Conservation (phyloP, 2,329 filamentous ascomycete species). For the Chalaropsis ovoidea region DNA sequence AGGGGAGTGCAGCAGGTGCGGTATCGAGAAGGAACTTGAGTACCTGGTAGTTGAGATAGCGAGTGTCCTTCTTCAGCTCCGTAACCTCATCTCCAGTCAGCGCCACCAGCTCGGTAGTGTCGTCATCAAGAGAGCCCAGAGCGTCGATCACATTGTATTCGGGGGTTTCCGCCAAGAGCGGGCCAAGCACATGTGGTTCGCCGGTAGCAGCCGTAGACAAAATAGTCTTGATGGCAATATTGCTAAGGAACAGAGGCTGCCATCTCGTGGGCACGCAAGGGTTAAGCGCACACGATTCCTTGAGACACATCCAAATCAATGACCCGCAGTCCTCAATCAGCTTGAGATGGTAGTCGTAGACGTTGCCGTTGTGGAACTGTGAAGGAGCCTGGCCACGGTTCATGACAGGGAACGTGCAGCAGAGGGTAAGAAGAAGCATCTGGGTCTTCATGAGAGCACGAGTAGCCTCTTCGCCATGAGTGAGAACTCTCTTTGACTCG, state of each 20-base stretch:
- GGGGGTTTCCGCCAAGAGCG: conserved; percentile 17
- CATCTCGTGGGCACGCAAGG: conserved; percentile 62
- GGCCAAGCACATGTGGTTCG: conserved; percentile 1
- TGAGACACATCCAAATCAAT: conserved; percentile 68
- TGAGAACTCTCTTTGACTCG: conserved; percentile 37
- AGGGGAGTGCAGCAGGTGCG: conserved; percentile 67
- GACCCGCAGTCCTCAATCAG: conserved; percentile 66
- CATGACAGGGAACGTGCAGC: conserved; percentile 22
- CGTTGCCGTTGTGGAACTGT: conserved; percentile 61
- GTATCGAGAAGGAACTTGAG: conserved; percentile 68
- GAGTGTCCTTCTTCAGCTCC: conserved; percentile 28
- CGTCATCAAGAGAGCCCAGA: conserved; percentile 29
- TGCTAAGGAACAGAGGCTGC: conserved; percentile 34
- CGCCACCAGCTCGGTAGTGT: conserved; percentile 27
- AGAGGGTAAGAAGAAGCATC: conserved; percentile 46
- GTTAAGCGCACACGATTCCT: conserved; percentile 70
- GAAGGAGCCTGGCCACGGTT: conserved; percentile 11
- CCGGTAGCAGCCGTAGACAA: conserved; percentile 18
- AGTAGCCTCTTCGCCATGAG: conserved; percentile 62
- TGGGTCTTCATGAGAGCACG: conserved; percentile 72
- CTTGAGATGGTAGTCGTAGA: conserved; percentile 72
- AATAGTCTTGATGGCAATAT: conserved; percentile 7
- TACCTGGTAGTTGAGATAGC: conserved; percentile 65
- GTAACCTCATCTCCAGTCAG: conserved; percentile 7
- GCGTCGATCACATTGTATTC: conserved; percentile 25